Conservation (phyloP, 768 basidiomycete genomes). For the Agrocybe pediades region DNA sequence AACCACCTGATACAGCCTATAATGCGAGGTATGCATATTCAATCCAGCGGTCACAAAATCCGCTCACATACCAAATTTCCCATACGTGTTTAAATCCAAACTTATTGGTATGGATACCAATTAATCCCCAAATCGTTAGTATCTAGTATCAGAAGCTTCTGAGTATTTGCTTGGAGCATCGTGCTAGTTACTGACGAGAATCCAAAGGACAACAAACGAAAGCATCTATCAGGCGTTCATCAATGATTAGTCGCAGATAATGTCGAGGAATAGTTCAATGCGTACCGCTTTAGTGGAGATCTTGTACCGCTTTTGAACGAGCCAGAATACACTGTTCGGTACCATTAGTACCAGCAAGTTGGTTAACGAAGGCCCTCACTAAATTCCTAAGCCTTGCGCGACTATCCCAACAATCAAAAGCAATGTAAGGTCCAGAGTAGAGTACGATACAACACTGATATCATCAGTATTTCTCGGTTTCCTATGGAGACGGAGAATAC, state of each 20-base stretch:
- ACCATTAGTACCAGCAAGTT: neutral
- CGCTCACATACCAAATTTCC: conserved; percentile 64
- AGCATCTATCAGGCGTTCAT: conserved; percentile 52
- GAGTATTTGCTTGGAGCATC: neutral
- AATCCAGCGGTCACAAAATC: neutral
- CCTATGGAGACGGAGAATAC: conserved; percentile 28
- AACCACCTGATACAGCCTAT: conserved; percentile 68
- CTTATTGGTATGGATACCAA: conserved; percentile 71
- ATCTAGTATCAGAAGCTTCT: conserved; percentile 35
- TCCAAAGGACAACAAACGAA: conserved; percentile 71
- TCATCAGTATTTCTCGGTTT: neutral
- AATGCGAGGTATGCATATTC: neutral
- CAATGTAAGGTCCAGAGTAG: conserved; percentile 69
- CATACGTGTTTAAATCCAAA: conserved; percentile 85
- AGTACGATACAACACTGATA: conserved; percentile 66
- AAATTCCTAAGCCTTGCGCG: conserved; percentile 67
- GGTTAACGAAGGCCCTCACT: conserved; percentile 39
- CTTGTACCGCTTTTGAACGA: conserved; percentile 64
- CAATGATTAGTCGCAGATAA: neutral
- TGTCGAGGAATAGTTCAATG: neutral
- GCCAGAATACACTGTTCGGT: conserved; percentile 56
- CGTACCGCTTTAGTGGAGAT: conserved; percentile 65
- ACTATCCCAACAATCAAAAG: conserved; percentile 68
- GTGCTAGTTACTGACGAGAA: conserved; percentile 44
- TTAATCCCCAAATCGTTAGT: conserved; percentile 72